Evolutionary conservation across 345 rosid genomes (phyloP), one percentile per base, ranked within the genome.

Genomic region (Melastoma malabathricum): DNA sequence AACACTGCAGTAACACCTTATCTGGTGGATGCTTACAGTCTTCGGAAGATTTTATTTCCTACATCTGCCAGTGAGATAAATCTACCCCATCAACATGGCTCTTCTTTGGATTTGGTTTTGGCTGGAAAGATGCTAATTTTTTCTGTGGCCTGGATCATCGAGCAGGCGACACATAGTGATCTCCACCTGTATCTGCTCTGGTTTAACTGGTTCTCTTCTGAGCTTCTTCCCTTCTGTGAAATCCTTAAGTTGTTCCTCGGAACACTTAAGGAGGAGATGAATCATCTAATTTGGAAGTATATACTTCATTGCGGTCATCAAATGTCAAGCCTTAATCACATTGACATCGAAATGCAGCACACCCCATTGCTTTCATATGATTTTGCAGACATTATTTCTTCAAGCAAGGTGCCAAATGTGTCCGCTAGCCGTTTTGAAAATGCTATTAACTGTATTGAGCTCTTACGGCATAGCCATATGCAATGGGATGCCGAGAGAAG

Each of bases 121-220:
- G 60, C 62, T n/a, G 65, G 68, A 46, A 72, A 73, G 74, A 82
- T 71, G 82, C 39, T 90, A 49, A 58, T 65, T n/a, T 78, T 66
- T 57, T 82, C 98, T 63, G 79, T 85, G 58, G 72, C 75, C 58
- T 86, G 98, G 98, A 52, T 73, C 22, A 63, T 90, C 38, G 98
- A 86, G 60, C 98, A 86, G 75, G 92, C 93, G 38, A 76, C 75
- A 15, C 81, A 74, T 66, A 60, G 51, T 53, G 93, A 90, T 70
- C 77, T 76, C 60, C 70, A 66, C 47, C 71, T 80, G 59, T 81
- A 86, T 73, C 81, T 80, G 60, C 68, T 64, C 52, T 70, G 85
- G 84, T 64, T 90, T 64, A 65, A 70, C 54, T 81, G 89, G 89
- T 64, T 90, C 64, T 68, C 70, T 68, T 74, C 78, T 55, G 80